A percentile compares a stretch with the other conserved stretches of the same genome.
These are phyloP conservation scores for Hyaloscypha hepaticicola DNA, from an alignment of 495 filamentous ascomycete species.

Conservation along the genomic window DNA sequence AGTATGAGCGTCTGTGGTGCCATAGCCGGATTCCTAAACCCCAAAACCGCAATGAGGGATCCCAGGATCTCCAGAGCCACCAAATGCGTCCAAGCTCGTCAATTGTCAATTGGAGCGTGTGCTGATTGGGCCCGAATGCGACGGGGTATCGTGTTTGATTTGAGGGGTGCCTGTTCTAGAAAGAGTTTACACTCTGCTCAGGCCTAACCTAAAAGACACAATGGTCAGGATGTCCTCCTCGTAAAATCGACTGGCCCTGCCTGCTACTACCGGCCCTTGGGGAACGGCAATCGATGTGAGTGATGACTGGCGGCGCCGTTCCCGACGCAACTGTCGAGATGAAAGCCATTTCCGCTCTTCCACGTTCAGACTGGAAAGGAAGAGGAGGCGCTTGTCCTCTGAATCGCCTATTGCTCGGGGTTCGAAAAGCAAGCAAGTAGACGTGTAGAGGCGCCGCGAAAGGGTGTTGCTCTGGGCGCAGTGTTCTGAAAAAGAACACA, in stretches of 20 bases:
- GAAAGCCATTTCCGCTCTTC: background rate
- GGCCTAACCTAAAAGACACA: background rate
- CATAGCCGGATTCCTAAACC: background rate
- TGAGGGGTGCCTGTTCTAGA: background rate
- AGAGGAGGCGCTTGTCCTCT: no score
- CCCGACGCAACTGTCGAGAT: conserved; percentile 1
- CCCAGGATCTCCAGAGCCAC: background rate
- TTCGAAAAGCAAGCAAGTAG: background rate
- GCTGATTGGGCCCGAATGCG: background rate
- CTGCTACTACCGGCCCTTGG: conserved; percentile 1
- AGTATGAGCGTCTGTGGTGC: background rate
- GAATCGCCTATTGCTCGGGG: background rate
- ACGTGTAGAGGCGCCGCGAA: background rate
- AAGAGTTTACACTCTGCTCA: no score
- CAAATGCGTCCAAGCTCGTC: conserved; percentile 1
- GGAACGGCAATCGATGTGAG: background rate
- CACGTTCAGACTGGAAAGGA: background rate
- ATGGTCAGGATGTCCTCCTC: background rate
- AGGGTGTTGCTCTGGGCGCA: no score
- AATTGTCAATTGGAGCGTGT: background rate
- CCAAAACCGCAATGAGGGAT: background rate
- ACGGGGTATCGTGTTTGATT: background rate
- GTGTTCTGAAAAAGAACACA: no score
- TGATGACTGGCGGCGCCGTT: conserved; percentile 6
- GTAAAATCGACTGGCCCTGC: background rate